Base-by-base conservation (phyloP, 176 grass and related monocot genomes). In the Eleusine coracana region DNA sequence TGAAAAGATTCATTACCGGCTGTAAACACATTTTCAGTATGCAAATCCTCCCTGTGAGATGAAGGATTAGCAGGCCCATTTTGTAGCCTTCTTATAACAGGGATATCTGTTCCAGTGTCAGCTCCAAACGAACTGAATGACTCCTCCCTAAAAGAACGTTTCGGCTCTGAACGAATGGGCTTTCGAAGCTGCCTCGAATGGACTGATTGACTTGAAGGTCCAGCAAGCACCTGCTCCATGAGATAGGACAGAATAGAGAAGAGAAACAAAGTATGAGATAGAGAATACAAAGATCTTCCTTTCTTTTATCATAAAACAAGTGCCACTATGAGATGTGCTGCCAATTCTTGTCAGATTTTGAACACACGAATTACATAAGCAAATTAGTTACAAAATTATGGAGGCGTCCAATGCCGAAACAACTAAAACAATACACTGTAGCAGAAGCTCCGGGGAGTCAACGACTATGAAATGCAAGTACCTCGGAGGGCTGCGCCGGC, bases 41-140 rank as follows among this genome's bases (percentile, higher is more conserved):
- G 52, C 5, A 63, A 80, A 70, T 80, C 76, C 23, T 80, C 82
- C 68, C 82, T 70, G 25, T 81, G 64, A 29, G 68, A 38, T 62
- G 70, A 85, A 81, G 61, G 41, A 69, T 46, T 44, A 70, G 20
- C 8, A 85, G 20, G 46, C 51, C 81, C 56, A 34, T 72, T 85
- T 81, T 71, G 71, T 49, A 76, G 37, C 66, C 55, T 76, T 40
- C 66, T 45, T 56, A 20, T 71, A 15, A 34, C 72, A 71, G 38
- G 38, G 76, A 36, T 71, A 71, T 70, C 63, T 77, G 46, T 66
- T 39, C 73, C 54, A 68, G 39, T 61, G 28, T 77, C 66, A 77
- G 73, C 73, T 89, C 66, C 40, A 5, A 70, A 86, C 66, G 73
- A 71, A 71, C 56, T 81, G 58, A 85, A 89, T 39, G 77, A 14